phyloP scores from a whole-genome alignment of 495 filamentous ascomycete genomes.

The Talaromyces trachyspermus region DNA sequence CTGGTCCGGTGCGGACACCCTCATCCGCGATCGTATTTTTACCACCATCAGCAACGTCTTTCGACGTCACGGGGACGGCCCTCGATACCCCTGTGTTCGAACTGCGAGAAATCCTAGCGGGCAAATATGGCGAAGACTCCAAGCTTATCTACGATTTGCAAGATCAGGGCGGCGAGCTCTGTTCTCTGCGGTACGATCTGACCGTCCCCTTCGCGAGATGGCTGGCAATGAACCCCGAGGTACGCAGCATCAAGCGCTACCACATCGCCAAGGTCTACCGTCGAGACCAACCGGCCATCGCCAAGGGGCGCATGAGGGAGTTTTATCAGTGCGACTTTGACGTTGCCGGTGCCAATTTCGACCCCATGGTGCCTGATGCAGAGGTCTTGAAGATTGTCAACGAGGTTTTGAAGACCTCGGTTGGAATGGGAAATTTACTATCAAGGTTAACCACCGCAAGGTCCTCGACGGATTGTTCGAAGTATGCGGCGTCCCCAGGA shows the following conservation, averaged over 20 bases:
- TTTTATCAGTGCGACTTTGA: conserved; percentile 99
- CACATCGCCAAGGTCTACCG: conserved; percentile 87
- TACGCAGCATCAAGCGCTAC: conserved; percentile 76
- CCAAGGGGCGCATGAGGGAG: conserved; percentile 87
- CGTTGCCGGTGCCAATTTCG: conserved; percentile 73
- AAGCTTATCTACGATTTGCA: conserved; percentile 86
- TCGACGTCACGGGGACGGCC: conserved; percentile 78
- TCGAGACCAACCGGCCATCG: conserved; percentile 74
- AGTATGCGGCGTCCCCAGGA: conserved; percentile 83
- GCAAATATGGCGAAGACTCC: conserved; percentile 88
- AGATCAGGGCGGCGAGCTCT: conserved; percentile 80
- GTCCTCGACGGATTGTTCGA: conserved; percentile 89
- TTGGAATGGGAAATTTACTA: conserved; percentile 64
- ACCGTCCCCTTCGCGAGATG: conserved; percentile 87
- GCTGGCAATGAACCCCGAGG: conserved; percentile 72
- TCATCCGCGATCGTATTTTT: conserved; percentile 74
- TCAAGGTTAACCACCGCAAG: conserved; percentile 94
- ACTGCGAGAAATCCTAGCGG: conserved; percentile 68
- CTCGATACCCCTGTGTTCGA: conserved; percentile 84
- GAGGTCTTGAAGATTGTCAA: conserved; percentile 77
- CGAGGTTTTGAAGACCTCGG: conserved; percentile 81
- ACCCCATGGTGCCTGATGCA: conserved; percentile 94
- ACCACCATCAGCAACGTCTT: conserved; percentile 76
- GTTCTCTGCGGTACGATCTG: conserved; percentile 81
- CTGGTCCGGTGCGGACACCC: conserved; percentile 25